Conservation (phyloP, 306 rosid species). For the Sindora glabra region DNA sequence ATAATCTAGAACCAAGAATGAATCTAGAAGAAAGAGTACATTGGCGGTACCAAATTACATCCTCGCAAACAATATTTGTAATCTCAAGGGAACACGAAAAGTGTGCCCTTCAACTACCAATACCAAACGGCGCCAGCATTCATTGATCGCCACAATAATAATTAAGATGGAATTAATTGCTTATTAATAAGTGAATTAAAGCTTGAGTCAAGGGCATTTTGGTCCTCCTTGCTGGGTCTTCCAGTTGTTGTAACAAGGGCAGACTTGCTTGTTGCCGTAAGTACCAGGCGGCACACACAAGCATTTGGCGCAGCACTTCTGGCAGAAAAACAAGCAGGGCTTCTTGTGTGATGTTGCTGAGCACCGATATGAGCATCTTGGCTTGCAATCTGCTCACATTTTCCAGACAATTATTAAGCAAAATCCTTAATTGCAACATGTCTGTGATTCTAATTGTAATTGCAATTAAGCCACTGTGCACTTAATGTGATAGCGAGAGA, state of each 20-base stretch:
- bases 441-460: background rate
- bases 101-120: no score
- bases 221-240: constrained; percentile 89
- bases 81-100: no score
- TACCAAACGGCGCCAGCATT: no score
- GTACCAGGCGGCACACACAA: constrained; percentile 85
- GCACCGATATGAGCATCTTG: constrained; percentile 63
- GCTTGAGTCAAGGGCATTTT: constrained; percentile 63
- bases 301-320: constrained; percentile 72
- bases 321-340: constrained; percentile 93
- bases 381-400: constrained; percentile 46
- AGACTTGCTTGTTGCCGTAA: constrained; percentile 63
- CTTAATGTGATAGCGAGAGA: background rate
- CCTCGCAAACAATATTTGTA: no score
- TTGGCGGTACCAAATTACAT: no score
- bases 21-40: no score
- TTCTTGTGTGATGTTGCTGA: constrained; percentile 86
- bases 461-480: background rate
- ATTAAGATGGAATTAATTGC: no score
- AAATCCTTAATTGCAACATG: background rate
- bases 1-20: no score
- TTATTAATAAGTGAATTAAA: no score
- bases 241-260: constrained; percentile 94
- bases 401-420: background rate
- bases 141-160: no score